A percentile compares a stretch with the other conserved stretches of the same genome.
These are phyloP conservation scores for Prinsepia uniflora DNA, from an alignment of 306 rosid species.

Conservation along the genomic window DNA sequence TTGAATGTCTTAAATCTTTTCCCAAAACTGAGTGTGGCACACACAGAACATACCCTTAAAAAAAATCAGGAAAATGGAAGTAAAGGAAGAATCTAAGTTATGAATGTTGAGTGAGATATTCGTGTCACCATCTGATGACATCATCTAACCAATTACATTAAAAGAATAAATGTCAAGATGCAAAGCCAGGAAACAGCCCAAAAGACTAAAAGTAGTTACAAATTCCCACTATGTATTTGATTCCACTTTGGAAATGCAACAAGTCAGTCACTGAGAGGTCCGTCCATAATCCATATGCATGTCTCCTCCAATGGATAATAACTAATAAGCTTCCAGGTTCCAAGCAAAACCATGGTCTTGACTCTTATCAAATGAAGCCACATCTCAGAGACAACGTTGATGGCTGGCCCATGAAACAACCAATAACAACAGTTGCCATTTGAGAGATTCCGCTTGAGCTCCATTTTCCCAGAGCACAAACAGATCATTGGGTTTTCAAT, in stretches of 20 bases:
- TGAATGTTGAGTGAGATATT: too few relatives aligned
- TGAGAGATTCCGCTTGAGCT: not conserved
- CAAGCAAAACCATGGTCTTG: not conserved
- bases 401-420: not conserved
- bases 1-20: too few relatives aligned
- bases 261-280: not conserved
- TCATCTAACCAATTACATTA: too few relatives aligned
- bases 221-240: not conserved
- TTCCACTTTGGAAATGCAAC: not conserved
- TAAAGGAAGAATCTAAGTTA: too few relatives aligned
- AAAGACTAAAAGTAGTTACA: not conserved
- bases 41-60: too few relatives aligned
- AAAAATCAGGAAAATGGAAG: too few relatives aligned
- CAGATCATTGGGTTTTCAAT: not conserved
- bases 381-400: not conserved
- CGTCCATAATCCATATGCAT: not conserved
- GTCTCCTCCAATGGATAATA: too few relatives aligned
- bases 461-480: not conserved
- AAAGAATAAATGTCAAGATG: too few relatives aligned
- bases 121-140: too few relatives aligned
- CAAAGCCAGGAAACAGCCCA: not conserved
- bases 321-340: not conserved
- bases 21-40: too few relatives aligned
- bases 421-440: not conserved
- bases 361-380: not conserved